Evolutionary conservation across 805 yeast species (phyloP), one percentile per base, ranked within the genome.

Genomic region (Dipodascus albidus): DNA sequence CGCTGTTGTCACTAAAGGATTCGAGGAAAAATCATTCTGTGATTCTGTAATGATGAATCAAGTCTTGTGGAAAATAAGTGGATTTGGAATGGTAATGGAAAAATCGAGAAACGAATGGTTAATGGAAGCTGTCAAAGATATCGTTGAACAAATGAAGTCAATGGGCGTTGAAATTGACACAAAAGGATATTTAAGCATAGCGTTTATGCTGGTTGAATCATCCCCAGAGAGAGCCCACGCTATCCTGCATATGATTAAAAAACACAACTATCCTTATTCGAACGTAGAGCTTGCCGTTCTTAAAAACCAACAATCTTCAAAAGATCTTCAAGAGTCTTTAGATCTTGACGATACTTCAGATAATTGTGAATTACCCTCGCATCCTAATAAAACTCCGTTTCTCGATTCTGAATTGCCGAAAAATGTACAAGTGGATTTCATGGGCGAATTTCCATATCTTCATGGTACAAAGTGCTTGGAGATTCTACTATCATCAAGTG

Each of bases 141-240:
- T 65, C 20, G 64, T 63, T 1, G 52, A 38, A 22, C 57, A 54
- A 2, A 54, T 62, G 52, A 60, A 55, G 9, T 31, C 33, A 4
- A 31, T 27, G 11, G 53, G 44, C 4, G 41, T 57, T 2, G 44
- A 44, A 1, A 9, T 66, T 4, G 68, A 65, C 51, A 52, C 62
- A 2, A 66, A 67, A 53, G 70, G 70, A 3, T 54, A 60, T 19
- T 53, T 64, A 19, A 63, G 64, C 8, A 49, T 67, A 38, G 65
- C 68, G 3, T 64, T 62, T 48, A 41, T 50, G 2, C 47, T 57
- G 8, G 44, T 50, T n/a, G 48, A 42, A 17, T 23, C 49, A 2
- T 44, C 58, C 15, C 59, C 54, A 1, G 58, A 49, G 3, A 35
- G 52, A 31, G 53, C 59, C 6, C 21, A 48, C 8, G 33, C 47